These are phyloP conservation scores for Pilobolus umbonatus DNA, from an alignment of 192 early-diverging fungal genomes.

Conservation along the genomic window DNA sequence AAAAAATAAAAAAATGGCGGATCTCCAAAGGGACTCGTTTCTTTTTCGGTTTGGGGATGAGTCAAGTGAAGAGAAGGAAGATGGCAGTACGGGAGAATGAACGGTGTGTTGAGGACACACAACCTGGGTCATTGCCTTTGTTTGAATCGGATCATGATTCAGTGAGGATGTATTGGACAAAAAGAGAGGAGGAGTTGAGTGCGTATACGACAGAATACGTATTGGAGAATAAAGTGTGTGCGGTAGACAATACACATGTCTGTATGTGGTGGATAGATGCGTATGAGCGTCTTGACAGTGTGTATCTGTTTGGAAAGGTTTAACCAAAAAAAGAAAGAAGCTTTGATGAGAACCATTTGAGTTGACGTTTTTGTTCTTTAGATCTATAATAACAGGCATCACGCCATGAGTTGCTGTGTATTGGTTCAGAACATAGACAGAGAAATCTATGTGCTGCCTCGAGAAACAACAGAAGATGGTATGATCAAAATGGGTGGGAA, in stretches of 20 bases:
- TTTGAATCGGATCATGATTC: too few relatives aligned
- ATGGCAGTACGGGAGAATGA: too few relatives aligned
- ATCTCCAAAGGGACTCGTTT: too few relatives aligned
- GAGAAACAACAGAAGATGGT: constrained; percentile 46
- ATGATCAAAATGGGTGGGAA: not conserved
- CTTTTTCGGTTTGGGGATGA: too few relatives aligned
- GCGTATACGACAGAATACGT: too few relatives aligned
- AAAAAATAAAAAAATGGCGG: constrained; percentile 11
- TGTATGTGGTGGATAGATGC: constrained; percentile 89
- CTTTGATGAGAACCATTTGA: not conserved
- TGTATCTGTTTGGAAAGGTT: constrained; percentile 91
- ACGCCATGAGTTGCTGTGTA: constrained; percentile 74
- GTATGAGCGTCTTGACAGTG: constrained; percentile 69
- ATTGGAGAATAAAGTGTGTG: too few relatives aligned
- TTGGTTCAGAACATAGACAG: constrained; percentile 73
- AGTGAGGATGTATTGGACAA: too few relatives aligned
- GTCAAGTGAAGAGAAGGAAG: too few relatives aligned
- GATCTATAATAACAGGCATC: constrained; percentile 41
- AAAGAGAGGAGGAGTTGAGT: too few relatives aligned
- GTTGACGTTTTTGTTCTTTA: not conserved
- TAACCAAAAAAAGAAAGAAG: not conserved
- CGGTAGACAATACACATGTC: too few relatives aligned
- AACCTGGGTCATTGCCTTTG: too few relatives aligned
- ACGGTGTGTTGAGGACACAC: too few relatives aligned
- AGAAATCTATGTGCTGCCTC: constrained; percentile 88